Evolutionary conservation across 306 rosid genomes (phyloP), one percentile per base, ranked within the genome.

Genomic region (Lathyrus sativus): DNA sequence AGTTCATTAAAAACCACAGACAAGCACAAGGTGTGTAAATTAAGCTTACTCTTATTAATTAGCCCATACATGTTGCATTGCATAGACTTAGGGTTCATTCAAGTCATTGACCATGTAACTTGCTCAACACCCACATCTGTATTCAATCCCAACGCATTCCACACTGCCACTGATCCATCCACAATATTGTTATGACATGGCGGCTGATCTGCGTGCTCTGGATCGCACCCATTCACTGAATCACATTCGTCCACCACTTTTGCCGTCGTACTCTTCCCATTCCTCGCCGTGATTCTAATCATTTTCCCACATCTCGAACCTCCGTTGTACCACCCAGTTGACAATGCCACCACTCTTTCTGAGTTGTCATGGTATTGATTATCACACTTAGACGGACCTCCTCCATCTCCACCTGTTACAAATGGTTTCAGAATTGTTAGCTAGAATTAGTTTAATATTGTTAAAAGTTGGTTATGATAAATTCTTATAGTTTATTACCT

Each of bases 191-290:
- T 81, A 8, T 5, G 55, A 9, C 91, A 84, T 0, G 87, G 88
- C 4, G 81, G 82, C 26, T 73, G 84, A 35, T 39, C 50, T 0
- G 83, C 89, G 37, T 87, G 91, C 31, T 51, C 88, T 0, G 1
- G 0, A 19, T 84, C 86, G 38, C 87, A 81, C 6, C 91, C 88
- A 5, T 55, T 37, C 10, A 67, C 60, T 0, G 88, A 84, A 58
- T 86, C 88, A 33, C 92, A 87, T 15, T 86, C 82, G 51, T 81
- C 88, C 69, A 84, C 88, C 77, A 84, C 88, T 63, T 61, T 81
- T 0, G 88, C 91, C 48, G 39, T 28, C 75, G 19, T 62, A 0
- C 76, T 80, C 67, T 18, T 62, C 15, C 84, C 85, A 17, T 73
- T 79, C 2, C 6, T 51, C 0, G 85, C 79, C 0, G 59, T 82